phyloP scores from a whole-genome alignment of 2,329 filamentous ascomycete species.

The Penicillium brevicompactum region DNA sequence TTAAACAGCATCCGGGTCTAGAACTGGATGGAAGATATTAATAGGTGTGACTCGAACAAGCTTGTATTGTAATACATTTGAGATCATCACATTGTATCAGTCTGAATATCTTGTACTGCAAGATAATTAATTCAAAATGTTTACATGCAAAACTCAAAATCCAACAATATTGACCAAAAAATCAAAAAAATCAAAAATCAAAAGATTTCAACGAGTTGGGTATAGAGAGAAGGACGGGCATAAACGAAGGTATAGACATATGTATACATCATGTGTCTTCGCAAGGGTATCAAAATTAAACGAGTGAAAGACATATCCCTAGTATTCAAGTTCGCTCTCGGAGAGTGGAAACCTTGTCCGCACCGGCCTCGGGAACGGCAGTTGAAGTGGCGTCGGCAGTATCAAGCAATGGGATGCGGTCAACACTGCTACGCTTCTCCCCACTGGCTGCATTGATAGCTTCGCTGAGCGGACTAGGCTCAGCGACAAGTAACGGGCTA shows the following conservation, averaged over 20 bases:
- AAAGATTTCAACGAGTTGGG: background rate
- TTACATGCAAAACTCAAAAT: background rate
- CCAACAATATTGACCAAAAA: background rate
- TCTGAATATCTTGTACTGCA: background rate
- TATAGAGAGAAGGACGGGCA: constrained; percentile 4
- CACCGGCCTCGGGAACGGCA: constrained; percentile 20
- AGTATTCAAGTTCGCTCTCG: constrained; percentile 29
- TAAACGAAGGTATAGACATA: background rate
- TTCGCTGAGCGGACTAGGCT: constrained; percentile 21
- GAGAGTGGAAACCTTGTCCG: constrained; percentile 11
- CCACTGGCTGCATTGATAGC: constrained; percentile 22
- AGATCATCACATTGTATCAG: background rate
- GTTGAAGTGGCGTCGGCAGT: constrained; percentile 27
- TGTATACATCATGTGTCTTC: background rate
- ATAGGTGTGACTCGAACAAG: background rate
- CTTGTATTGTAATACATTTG: background rate
- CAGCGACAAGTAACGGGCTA: constrained; percentile 33
- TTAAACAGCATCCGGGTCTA: constrained; percentile 4
- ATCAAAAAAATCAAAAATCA: background rate
- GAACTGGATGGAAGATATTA: background rate
- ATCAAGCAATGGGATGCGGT: constrained; percentile 42
- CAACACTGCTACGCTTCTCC: constrained; percentile 30
- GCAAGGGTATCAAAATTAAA: constrained; percentile 19
- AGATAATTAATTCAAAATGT: background rate
- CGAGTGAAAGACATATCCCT: constrained; percentile 7